Percentiles rank a stretch among this genome's conserved stretches.
Evolutionary conservation across 2,329 filamentous ascomycete species (phyloP).

Genomic region (Exophiala alcalophila): DNA sequence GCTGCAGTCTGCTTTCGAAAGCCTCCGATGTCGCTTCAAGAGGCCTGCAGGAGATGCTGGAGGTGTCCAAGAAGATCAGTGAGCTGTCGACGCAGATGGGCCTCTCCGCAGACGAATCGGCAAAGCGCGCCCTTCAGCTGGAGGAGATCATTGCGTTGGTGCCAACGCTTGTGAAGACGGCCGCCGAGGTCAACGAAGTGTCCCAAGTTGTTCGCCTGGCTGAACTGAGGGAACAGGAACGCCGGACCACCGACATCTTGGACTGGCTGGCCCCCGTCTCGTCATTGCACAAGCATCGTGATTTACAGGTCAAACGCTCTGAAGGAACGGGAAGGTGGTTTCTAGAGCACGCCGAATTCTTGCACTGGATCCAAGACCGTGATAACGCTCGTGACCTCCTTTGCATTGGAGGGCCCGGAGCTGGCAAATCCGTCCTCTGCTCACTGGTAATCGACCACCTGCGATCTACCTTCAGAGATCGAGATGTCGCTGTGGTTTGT

Average conservation of each 20-base stretch:
- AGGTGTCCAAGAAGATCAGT: conserved; percentile 21
- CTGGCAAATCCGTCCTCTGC: conserved; percentile 28
- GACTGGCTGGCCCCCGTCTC: conserved; percentile 28
- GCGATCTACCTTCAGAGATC: conserved; percentile 13
- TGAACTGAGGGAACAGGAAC: conserved; percentile 27
- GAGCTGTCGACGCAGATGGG: conserved; percentile 20
- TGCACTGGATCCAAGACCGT: conserved; percentile 28
- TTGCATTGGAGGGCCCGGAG: conserved; percentile 28
- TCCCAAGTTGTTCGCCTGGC: conserved; percentile 22
- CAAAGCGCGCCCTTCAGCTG: conserved; percentile 16
- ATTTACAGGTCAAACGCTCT: conserved; percentile 27
- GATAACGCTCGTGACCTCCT: conserved; percentile 22
- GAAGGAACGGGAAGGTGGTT: conserved; percentile 37
- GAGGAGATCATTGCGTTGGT: conserved; percentile 25
- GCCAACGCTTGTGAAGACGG: conserved; percentile 22
- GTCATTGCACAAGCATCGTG: conserved; percentile 26
- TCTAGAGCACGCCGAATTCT: conserved; percentile 30
- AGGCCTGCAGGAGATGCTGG: conserved; percentile 22
- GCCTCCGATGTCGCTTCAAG: conserved; percentile 23
- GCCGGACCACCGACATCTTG: conserved; percentile 26
- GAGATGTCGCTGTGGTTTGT: conserved; percentile 28
- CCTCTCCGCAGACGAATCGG: conserved; percentile 16
- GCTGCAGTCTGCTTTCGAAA: conserved; percentile 24
- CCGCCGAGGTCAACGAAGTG: conserved; percentile 24
- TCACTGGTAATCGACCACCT: conserved; percentile 31